Conservation (phyloP, 345 rosid genomes). For the Nephelium lappaceum region DNA sequence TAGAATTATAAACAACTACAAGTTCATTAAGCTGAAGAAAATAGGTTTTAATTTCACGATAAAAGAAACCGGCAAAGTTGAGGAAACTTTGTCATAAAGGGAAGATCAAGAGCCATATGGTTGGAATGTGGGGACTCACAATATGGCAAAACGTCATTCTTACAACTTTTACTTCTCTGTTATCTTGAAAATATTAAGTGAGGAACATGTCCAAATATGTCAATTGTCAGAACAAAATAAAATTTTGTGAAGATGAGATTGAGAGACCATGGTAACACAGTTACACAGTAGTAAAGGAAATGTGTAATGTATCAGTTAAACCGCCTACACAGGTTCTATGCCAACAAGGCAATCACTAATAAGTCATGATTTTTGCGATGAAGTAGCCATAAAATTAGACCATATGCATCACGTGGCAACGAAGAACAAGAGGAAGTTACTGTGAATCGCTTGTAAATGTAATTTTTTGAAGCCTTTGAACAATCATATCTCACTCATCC, state of each 20-base stretch:
- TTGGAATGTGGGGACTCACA: background rate
- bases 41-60: background rate
- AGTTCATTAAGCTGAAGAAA: background rate
- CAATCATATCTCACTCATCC: background rate
- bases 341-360: too few relatives aligned
- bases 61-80: background rate
- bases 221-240: background rate
- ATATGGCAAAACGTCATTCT: background rate
- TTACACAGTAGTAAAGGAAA: too few relatives aligned
- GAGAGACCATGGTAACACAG: too few relatives aligned
- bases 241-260: too few relatives aligned
- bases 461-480: background rate
- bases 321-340: too few relatives aligned
- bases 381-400: background rate
- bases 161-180: background rate
- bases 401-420: background rate
- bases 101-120: background rate
- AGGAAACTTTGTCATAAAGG: background rate
- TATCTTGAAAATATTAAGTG: background rate
- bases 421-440: too few relatives aligned
- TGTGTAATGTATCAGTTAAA: too few relatives aligned
- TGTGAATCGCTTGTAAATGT: background rate
- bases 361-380: background rate
- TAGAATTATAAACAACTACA: background rate
- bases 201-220: background rate